Evolutionary conservation across 768 basidiomycete genomes (phyloP), one percentile per base, ranked within the genome.

Genomic region (Lactifluus volemus): DNA sequence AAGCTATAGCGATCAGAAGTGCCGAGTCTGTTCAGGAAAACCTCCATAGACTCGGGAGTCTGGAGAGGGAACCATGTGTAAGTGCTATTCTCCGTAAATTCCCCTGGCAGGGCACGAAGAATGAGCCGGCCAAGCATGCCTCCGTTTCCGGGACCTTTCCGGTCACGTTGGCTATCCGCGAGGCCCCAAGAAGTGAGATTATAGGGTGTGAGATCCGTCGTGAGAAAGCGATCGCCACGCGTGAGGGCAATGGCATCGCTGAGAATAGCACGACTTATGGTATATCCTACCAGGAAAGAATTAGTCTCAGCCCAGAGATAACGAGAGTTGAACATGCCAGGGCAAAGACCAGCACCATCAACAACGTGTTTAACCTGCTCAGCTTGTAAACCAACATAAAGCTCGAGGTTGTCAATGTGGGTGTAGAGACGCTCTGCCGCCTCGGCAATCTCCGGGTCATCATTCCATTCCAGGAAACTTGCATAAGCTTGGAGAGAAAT

Each of bases 1-100:
- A 84, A 52, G 59, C 82, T 77, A 65, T 92, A 92, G 49, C 79
- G 72, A 30, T 81, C 75, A 17, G 74, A 59, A 25, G 81, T 73
- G 44, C 79, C 79, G 39, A 91, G 67, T 36, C 88, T 80, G 54
- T 69, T 76, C 57, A 92, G 73, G 68, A 84, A 70, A 1, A 67
- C 72, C 60, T 81, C 73, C 89, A 92, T 91, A 2, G 83, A 70
- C 0, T 78, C 75, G 4, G 90, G 91, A 0, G 85, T 88, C 84
- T 92, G 85, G 48, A 92, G 77, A n/a, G 91, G 88, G 84, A 92
- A 92, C 82, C 88, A 91, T 4, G 91, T 84, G 69, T 89, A 92
- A 50, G 82, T 74, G 61, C 86, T 88, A 70, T 86, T 83, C 60
- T 81, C 78, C 0, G 79, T 78, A 73, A 79, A 92, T 68, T 89